phyloP scores from a whole-genome alignment of 2,329 filamentous ascomycete genomes.

The Hortaea werneckii region DNA sequence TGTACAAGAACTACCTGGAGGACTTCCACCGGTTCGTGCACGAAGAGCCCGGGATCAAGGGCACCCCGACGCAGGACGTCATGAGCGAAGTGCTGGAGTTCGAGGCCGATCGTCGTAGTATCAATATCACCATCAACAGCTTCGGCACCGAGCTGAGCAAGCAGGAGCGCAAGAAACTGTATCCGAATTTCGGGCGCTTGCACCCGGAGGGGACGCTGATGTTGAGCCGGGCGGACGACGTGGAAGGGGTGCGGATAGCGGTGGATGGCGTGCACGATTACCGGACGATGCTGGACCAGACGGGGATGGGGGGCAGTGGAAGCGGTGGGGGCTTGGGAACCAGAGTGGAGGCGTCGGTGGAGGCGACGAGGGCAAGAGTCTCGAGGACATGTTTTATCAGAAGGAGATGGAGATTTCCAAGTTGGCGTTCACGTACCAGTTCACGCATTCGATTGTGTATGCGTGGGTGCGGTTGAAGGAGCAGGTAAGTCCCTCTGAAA shows the following conservation, averaged over 20 bases:
- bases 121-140: conserved; percentile 98
- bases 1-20: conserved; percentile 99
- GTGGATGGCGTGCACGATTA: conserved; percentile 91
- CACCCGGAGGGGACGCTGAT: conserved; percentile 92
- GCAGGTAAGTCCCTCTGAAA: conserved; percentile 55
- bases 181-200: conserved; percentile 80
- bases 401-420: conserved; percentile 99
- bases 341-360: conserved; percentile 78
- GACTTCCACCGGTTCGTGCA: conserved; percentile 96
- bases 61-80: conserved; percentile 82
- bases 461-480: conserved; percentile 96
- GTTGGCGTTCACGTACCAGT: conserved; percentile 87
- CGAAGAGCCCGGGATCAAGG: conserved; percentile 71
- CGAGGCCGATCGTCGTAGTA: conserved; percentile 88
- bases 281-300: conserved; percentile 90
- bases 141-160: conserved; percentile 95
- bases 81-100: conserved; percentile 96
- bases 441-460: conserved; percentile 89
- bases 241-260: conserved; percentile 84
- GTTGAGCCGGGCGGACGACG: conserved; percentile 88
- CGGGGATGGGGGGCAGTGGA: conserved; percentile 59
- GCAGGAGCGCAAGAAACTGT: conserved; percentile 88
- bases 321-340: conserved; percentile 47
- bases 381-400: conserved; percentile 97
- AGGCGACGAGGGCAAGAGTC: conserved; percentile 62